Conservation (phyloP, 441 rosid species). For the Macaranga tanarius region DNA sequence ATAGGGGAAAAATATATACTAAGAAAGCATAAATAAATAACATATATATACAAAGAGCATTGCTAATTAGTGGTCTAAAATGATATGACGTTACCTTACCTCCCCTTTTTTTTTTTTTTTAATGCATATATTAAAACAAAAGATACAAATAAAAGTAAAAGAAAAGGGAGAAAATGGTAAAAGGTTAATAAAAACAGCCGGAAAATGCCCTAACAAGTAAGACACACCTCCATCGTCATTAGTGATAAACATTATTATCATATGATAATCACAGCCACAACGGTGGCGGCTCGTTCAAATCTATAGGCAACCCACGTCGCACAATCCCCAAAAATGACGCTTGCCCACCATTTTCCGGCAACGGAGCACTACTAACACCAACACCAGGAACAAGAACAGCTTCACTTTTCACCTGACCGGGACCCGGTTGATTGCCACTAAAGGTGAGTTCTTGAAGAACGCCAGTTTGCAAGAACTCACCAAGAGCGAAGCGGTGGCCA, state of each 20-base stretch:
- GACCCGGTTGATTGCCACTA: conserved; percentile 13
- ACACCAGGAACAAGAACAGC: conserved; percentile 17
- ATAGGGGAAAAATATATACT: too few relatives aligned
- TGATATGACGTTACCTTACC: neutral
- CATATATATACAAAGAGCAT: too few relatives aligned
- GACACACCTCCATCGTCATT: neutral
- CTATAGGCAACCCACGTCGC: conserved; percentile 77
- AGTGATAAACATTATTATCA: neutral
- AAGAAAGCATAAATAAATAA: too few relatives aligned
- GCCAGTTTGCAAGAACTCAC: conserved; percentile 65
- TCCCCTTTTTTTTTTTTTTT: too few relatives aligned
- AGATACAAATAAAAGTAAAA: neutral
- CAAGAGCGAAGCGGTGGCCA: conserved; percentile 40
- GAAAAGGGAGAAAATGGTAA: neutral
- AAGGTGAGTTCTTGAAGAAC: conserved; percentile 46
- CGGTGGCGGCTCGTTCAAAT: conserved; percentile 95
- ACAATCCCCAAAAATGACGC: conserved; percentile 50
- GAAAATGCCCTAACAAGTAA: conserved; percentile 18
- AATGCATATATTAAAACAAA: neutral
- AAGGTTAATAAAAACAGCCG: conserved; percentile 15
- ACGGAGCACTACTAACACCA: conserved; percentile 23
- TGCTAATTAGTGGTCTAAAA: too few relatives aligned
- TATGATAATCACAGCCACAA: conserved; percentile 51
- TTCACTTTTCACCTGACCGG: conserved; percentile 17
- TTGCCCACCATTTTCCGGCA: conserved; percentile 30